A percentile compares a stretch with the other conserved stretches of the same genome.
These are phyloP conservation scores for Lenzites betulinus DNA, from an alignment of 768 basidiomycete genomes.

Conservation along the genomic window DNA sequence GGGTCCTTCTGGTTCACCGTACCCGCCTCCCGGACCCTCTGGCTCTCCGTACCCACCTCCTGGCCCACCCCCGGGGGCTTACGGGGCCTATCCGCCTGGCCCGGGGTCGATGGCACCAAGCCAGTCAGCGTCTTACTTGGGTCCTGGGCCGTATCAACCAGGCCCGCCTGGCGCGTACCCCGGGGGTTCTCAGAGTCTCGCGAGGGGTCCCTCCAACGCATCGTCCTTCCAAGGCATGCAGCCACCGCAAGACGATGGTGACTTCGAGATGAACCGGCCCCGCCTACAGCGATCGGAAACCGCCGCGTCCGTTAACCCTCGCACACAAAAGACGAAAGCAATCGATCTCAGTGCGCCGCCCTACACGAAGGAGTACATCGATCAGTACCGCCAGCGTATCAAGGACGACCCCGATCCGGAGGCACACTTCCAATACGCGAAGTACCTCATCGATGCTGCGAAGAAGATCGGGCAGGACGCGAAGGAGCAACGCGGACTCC, in stretches of 20 bases:
- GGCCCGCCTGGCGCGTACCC: conserved; percentile 25
- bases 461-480: conserved; percentile 80
- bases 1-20: conserved; percentile 9
- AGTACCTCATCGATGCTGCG: conserved; percentile 98
- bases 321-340: conserved; percentile 74
- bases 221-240: conserved; percentile 21
- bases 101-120: conserved; percentile 13
- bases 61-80: neutral
- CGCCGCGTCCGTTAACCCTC: conserved; percentile 53
- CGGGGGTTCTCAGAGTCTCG: conserved; percentile 17
- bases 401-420: conserved; percentile 98
- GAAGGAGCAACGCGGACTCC: conserved; percentile 78
- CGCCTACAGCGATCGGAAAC: conserved; percentile 60
- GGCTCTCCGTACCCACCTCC: conserved; percentile 3
- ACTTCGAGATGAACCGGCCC: conserved; percentile 58
- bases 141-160: conserved; percentile 21
- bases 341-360: conserved; percentile 83
- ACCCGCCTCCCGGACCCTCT: conserved; percentile 11
- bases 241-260: conserved; percentile 35
- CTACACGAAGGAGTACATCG: conserved; percentile 94
- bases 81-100: conserved; percentile 14
- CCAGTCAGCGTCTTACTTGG: conserved; percentile 21
- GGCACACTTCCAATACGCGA: conserved; percentile 96
- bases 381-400: conserved; percentile 95
- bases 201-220: conserved; percentile 18